Evolutionary conservation across 495 filamentous ascomycete genomes (phyloP).

Genomic region (Penicillium dipodomyicola): DNA sequence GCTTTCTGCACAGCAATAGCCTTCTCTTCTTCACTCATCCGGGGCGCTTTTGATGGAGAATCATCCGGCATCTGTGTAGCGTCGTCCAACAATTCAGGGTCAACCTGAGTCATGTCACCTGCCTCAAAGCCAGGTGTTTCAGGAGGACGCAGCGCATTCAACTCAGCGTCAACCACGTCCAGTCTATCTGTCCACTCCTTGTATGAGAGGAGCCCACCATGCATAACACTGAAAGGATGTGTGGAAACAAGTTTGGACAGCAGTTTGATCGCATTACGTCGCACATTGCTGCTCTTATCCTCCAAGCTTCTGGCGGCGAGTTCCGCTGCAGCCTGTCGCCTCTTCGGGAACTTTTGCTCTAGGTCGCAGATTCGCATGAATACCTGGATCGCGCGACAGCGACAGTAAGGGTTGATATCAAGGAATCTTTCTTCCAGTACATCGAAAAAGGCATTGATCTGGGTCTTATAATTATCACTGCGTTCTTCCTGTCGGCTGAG

Average conservation of each 20-base stretch:
- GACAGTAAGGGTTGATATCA: slow-evolving; percentile 95
- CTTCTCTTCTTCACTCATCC: slow-evolving; percentile 59
- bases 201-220: slow-evolving; percentile 78
- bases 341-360: slow-evolving; percentile 91
- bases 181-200: slow-evolving; percentile 82
- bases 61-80: slow-evolving; percentile 75
- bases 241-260: slow-evolving; percentile 83
- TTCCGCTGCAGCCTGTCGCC: slow-evolving; percentile 80
- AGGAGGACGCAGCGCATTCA: slow-evolving; percentile 74
- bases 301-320: slow-evolving; percentile 84
- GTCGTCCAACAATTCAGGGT: slow-evolving; percentile 80
- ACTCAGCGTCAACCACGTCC: slow-evolving; percentile 74
- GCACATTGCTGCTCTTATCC: slow-evolving; percentile 97
- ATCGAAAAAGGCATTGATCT: slow-evolving; percentile 95
- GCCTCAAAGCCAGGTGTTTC: slow-evolving; percentile 72
- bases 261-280: slow-evolving; percentile 92
- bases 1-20: slow-evolving; percentile 58
- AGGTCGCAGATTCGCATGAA: slow-evolving; percentile 88
- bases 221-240: slow-evolving; percentile 89
- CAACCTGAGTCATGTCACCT: slow-evolving; percentile 59
- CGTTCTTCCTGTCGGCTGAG: slow-evolving; percentile 88
- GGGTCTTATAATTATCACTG: slow-evolving; percentile 84
- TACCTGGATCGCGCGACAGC: slow-evolving; percentile 88
- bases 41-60: slow-evolving; percentile 58
- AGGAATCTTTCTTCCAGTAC: slow-evolving; percentile 94